These are phyloP conservation scores for Syzygium grande DNA, from an alignment of 345 rosid species.

Conservation along the genomic window DNA sequence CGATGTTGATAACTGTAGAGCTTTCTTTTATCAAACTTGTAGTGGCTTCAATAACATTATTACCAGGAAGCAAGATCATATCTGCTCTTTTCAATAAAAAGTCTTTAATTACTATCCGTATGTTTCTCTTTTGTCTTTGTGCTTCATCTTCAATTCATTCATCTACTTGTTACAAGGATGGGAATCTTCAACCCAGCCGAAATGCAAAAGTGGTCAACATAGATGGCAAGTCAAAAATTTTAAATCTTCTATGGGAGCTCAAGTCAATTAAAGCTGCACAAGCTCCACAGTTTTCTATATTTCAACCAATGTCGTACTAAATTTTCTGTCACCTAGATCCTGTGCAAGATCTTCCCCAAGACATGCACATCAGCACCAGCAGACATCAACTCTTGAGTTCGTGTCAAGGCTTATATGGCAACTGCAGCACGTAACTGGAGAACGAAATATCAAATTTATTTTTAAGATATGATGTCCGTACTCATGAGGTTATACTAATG, in stretches of 20 bases:
- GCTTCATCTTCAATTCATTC: neutral
- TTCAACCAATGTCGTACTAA: neutral
- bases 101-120: neutral
- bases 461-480: neutral
- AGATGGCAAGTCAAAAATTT: neutral
- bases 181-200: neutral
- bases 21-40: neutral
- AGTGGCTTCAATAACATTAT: neutral
- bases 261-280: neutral
- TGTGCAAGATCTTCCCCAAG: neutral
- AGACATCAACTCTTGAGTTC: neutral
- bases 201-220: neutral
- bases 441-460: neutral
- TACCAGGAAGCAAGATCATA: neutral
- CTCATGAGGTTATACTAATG: neutral
- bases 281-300: neutral
- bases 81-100: neutral
- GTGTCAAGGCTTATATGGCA: neutral
- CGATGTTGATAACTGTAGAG: neutral
- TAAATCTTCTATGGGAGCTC: neutral
- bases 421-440: neutral
- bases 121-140: neutral
- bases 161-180: neutral
- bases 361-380: neutral
- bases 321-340: neutral